Percentiles rank a stretch among this genome's conserved stretches.
Evolutionary conservation across 2,329 filamentous ascomycete genomes (phyloP).

Genomic region (Cyphellophora attinorum): DNA sequence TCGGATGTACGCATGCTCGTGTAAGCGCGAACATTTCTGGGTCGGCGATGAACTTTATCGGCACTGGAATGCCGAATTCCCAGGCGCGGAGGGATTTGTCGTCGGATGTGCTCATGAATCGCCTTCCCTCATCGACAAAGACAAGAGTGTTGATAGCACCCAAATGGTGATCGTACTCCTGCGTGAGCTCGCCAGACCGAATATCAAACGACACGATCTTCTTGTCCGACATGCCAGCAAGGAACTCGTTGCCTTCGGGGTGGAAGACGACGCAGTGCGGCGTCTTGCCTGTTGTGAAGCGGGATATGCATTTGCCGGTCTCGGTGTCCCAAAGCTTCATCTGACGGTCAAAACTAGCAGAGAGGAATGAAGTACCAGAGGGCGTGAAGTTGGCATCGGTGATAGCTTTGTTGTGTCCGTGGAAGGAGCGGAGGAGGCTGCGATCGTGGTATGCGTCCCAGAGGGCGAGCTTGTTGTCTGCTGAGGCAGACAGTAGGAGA

Average conservation of each 20-base stretch:
- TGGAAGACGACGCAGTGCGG: conserved; percentile 94
- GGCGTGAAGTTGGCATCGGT: conserved; percentile 84
- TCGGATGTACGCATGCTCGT: conserved; percentile 72
- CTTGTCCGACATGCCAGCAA: conserved; percentile 96
- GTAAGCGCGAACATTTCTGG: conserved; percentile 97
- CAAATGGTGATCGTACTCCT: conserved; percentile 97
- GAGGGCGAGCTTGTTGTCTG: conserved; percentile 83
- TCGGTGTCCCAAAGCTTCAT: conserved; percentile 99
- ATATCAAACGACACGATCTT: conserved; percentile 97
- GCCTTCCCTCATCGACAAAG: conserved; percentile 86
- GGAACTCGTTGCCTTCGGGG: conserved; percentile 78
- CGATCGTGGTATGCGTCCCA: conserved; percentile 90
- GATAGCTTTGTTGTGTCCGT: conserved; percentile 79
- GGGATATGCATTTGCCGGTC: conserved; percentile 75
- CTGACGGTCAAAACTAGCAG: conserved; percentile 84
- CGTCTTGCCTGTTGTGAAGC: conserved; percentile 88
- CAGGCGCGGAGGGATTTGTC: conserved; percentile 93
- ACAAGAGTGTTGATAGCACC: conserved; percentile 97
- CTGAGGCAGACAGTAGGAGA: conserved; percentile 77
- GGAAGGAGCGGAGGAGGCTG: conserved; percentile 83
- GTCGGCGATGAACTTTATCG: conserved; percentile 96
- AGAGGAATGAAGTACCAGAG: conserved; percentile 75
- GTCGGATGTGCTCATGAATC: conserved; percentile 96
- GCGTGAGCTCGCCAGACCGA: conserved; percentile 69
- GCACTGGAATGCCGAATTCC: conserved; percentile 97